A percentile compares a stretch with the other conserved stretches of the same genome.
These are phyloP conservation scores for Candida sanyaensis DNA, from an alignment of 1,139 yeast genomes.

Conservation along the genomic window DNA sequence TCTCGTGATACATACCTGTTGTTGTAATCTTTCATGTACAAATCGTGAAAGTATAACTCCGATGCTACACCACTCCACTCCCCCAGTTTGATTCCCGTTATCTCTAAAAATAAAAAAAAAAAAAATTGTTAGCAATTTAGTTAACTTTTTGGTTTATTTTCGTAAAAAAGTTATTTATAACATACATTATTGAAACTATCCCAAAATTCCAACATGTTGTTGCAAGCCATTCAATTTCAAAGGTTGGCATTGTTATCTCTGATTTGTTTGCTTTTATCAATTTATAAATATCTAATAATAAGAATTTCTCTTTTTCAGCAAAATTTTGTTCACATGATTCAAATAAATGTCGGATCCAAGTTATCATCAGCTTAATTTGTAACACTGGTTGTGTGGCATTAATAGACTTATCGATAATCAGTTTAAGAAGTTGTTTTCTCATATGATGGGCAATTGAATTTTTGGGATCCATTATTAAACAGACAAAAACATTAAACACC, in stretches of 20 bases:
- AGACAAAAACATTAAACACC: conserved; percentile 9
- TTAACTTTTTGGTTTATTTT: too few species aligned
- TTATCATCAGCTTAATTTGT: conserved; percentile 4
- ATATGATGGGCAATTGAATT: conserved; percentile 1
- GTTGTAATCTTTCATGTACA: conserved; percentile 13
- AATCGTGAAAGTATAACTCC: conserved; percentile 12
- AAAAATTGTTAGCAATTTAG: conserved; percentile 5
- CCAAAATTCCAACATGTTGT: conserved; percentile 23
- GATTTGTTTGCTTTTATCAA: conserved; percentile 5
- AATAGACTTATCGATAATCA: conserved; percentile 5
- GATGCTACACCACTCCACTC: conserved; percentile 11
- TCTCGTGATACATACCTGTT: conserved; percentile 11
- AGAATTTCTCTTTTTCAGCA: conserved; percentile 1
- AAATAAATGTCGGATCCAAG: conserved; percentile 9
- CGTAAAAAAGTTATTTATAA: background rate
- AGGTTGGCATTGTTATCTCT: conserved; percentile 11
- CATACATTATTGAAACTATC: conserved; percentile 15
- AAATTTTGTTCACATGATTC: conserved; percentile 4
- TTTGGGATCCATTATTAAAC: conserved; percentile 2
- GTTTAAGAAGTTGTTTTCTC: conserved; percentile 5
- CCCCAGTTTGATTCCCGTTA: conserved; percentile 4
- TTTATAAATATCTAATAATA: conserved; percentile 7
- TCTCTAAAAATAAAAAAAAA: conserved; percentile 7
- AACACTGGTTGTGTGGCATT: background rate
- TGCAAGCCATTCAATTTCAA: conserved; percentile 23